Percentiles rank a stretch among this genome's conserved stretches.
Evolutionary conservation across 2,329 filamentous ascomycete genomes (phyloP).

Genomic region (Trichoderma oligosporum): DNA sequence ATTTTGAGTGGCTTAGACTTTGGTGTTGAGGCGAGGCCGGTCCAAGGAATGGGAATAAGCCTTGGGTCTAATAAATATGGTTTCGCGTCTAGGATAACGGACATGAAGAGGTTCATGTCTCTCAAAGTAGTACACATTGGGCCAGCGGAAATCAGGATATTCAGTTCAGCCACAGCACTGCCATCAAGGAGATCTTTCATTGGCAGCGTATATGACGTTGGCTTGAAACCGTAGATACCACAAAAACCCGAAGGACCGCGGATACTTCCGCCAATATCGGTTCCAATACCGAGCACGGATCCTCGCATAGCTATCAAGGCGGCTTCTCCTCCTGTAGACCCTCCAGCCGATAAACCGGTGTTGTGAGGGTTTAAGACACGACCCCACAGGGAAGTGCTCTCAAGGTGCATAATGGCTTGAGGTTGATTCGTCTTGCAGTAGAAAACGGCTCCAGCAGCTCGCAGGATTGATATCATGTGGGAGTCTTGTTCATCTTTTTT

Average conservation of each 20-base stretch:
- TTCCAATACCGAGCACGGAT: slow-evolving; percentile 37
- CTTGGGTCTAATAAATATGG: slow-evolving; percentile 33
- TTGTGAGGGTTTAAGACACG: slow-evolving; percentile 60
- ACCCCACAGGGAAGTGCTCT: slow-evolving; percentile 57
- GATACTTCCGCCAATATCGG: slow-evolving; percentile 38
- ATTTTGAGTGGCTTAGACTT: slow-evolving; percentile 31
- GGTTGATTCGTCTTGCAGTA: slow-evolving; percentile 68
- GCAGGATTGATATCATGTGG: slow-evolving; percentile 54
- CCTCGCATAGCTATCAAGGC: slow-evolving; percentile 39
- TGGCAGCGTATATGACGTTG: slow-evolving; percentile 37
- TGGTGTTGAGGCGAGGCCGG: slow-evolving; percentile 23
- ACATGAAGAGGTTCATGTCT: slow-evolving; percentile 36
- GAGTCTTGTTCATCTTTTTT: slow-evolving; percentile 49
- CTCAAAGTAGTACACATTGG: slow-evolving; percentile 33
- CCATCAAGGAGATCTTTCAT: background rate
- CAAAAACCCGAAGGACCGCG: slow-evolving; percentile 38
- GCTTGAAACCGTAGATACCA: slow-evolving; percentile 41
- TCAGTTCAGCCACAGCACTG: slow-evolving; percentile 32
- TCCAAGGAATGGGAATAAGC: slow-evolving; percentile 34
- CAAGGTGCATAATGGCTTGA: slow-evolving; percentile 50
- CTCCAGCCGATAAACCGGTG: slow-evolving; percentile 55
- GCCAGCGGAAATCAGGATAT: slow-evolving; percentile 33
- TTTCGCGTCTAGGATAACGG: slow-evolving; percentile 23
- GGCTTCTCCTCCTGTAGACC: slow-evolving; percentile 56
- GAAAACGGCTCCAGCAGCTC: slow-evolving; percentile 57